Conservation (phyloP, 169 alveolate species). For the Theileria annulata region DNA sequence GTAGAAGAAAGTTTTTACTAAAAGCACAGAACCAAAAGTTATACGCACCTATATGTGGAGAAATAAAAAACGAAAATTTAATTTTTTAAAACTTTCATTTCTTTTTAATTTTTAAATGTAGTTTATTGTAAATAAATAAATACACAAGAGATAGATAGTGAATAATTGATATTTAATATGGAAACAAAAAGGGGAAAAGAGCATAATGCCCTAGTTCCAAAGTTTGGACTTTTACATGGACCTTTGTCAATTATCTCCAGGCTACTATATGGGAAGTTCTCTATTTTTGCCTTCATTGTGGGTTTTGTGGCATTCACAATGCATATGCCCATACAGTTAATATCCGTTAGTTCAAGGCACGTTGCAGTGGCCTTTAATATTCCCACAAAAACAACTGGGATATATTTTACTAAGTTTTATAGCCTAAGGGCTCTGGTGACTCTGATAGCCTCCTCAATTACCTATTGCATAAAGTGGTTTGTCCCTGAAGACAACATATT, state of each 20-base stretch:
- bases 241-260: background rate
- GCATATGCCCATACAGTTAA: constrained; percentile 46
- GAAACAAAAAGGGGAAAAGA: background rate
- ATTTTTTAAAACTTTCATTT: too few species aligned
- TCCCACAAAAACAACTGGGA: constrained; percentile 31
- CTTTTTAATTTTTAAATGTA: background rate
- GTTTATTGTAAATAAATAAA: background rate
- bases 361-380: constrained; percentile 35
- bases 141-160: background rate
- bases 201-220: background rate
- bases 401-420: constrained; percentile 39
- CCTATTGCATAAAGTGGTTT: constrained; percentile 17
- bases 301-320: constrained; percentile 29
- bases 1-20: background rate
- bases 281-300: constrained; percentile 22
- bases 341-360: constrained; percentile 32
- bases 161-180: background rate
- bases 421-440: constrained; percentile 27
- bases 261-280: constrained; percentile 3
- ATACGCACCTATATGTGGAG: background rate
- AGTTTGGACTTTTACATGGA: background rate
- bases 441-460: constrained; percentile 7
- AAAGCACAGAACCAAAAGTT: background rate
- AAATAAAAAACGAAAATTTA: background rate
- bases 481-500: constrained; percentile 11